Evolutionary conservation across 805 yeast genomes (phyloP), one percentile per base, ranked within the genome.

Genomic region (Yarrowia yakushimensis): DNA sequence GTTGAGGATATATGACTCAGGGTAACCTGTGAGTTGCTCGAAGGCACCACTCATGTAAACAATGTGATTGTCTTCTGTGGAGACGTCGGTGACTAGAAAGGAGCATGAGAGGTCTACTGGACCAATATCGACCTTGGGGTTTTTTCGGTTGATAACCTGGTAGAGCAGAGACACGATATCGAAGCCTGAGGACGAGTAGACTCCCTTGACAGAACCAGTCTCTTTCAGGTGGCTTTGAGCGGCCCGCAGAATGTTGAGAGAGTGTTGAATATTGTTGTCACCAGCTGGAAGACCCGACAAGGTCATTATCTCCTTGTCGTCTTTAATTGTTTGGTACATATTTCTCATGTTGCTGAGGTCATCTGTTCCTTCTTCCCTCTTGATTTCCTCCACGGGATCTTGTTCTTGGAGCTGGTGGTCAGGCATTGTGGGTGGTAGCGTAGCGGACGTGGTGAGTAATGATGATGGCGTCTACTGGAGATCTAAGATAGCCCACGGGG

Each of bases 111-210:
- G 37, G 20, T 55, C 60, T 9, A 55, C 60, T 1, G 60, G 60
- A 15, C 60, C 60, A 8, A 55, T 55, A 10, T 55, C 60, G 7
- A 55, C 48, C 27, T 55, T 36, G 3, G 60, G 60, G 48, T 55
- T 55, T 13, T 55, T 37, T 39, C 60, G 60, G 48, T 55, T 55
- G 48, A 55, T 31, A 9, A 55, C 60, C 22, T 55, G 45, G 48
- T 55, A 55, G 15, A 55, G 20, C 15, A 55, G 28, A 2, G 60
- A 55, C 13, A 55, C 37, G 13, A 55, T 55, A 12, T 55, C 60
- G 30, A 55, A 55, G 12, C 60, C 60, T 13, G 60, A 55, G 9
- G 48, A 37, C 27, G 60, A 55, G 37, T 55, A 55, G 28, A 55
- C 48, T 6, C 60, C 60, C 28, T 28, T 28, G 28, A 55, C 45